These are phyloP conservation scores for Jaapia argillacea DNA, from an alignment of 768 basidiomycete species.

Conservation along the genomic window DNA sequence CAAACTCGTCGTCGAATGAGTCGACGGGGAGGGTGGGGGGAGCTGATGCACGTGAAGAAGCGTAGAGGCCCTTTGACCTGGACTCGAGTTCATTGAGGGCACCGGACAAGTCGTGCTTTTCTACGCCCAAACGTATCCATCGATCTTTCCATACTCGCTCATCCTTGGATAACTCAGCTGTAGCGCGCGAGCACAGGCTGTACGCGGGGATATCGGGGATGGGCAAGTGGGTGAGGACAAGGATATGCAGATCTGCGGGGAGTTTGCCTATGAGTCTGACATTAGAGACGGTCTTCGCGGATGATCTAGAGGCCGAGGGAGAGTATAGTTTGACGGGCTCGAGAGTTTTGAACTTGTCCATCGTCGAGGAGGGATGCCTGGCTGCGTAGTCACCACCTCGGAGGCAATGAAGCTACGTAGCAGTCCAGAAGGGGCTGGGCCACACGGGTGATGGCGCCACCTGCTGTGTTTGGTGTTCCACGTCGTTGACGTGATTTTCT, in stretches of 20 bases:
- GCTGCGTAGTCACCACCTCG: no score
- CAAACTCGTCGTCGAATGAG: conserved; percentile 89
- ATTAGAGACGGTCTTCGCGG: conserved; percentile 15
- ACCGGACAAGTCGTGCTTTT: conserved; percentile 28
- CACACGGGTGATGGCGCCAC: no score
- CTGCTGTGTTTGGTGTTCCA: no score
- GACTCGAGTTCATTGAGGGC: conserved; percentile 55
- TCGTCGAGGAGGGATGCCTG: no score
- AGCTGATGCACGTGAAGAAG: conserved; percentile 29
- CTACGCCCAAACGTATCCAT: conserved; percentile 53
- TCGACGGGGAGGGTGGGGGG: conserved; percentile 54
- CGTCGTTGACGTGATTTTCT: no score
- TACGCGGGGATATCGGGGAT: conserved; percentile 77
- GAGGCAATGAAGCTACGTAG: no score
- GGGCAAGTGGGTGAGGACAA: conserved; percentile 64
- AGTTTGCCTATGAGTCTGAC: conserved; percentile 56
- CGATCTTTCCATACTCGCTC: conserved; percentile 73
- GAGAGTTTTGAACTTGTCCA: conserved; percentile 85
- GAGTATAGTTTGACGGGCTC: conserved; percentile 41
- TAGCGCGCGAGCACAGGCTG: conserved; percentile 53
- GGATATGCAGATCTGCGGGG: conserved; percentile 66
- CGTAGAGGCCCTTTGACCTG: conserved; percentile 27
- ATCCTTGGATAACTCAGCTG: conserved; percentile 51
- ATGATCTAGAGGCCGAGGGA: conserved; percentile 18
- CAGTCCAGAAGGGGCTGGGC: no score